phyloP scores from a whole-genome alignment of 106 monocot genomes.

The Dactylorhiza incarnata region DNA sequence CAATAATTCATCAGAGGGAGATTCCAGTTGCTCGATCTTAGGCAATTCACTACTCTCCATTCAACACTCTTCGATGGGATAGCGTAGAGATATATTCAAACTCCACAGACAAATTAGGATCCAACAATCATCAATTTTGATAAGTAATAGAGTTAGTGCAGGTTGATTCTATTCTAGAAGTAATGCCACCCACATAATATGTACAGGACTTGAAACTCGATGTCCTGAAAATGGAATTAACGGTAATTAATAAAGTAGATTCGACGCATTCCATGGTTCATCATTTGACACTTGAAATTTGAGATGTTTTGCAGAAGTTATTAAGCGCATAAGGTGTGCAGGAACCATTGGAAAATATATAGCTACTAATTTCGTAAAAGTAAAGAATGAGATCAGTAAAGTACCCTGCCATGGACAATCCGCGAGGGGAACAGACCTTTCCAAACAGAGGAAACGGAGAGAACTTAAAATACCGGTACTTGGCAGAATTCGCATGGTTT shows the following conservation, averaged over 20 bases:
- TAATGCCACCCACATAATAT: background rate
- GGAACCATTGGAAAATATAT: background rate
- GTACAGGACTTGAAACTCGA: background rate
- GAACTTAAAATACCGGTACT: background rate
- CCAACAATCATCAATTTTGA: background rate
- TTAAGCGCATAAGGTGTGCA: background rate
- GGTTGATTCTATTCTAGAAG: background rate
- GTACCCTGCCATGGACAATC: constrained; percentile 5
- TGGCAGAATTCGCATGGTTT: constrained; percentile 2
- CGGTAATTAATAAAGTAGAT: background rate
- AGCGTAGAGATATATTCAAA: too few relatives aligned
- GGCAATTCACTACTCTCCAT: too few relatives aligned
- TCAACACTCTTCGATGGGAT: too few relatives aligned
- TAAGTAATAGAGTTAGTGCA: background rate
- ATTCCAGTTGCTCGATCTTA: too few relatives aligned
- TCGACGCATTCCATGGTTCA: background rate
- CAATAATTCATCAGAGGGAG: too few relatives aligned
- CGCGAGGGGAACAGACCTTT: background rate
- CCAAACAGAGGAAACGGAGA: background rate
- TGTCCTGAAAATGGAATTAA: background rate
- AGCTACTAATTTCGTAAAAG: background rate
- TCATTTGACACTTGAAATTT: background rate
- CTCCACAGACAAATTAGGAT: too few relatives aligned
- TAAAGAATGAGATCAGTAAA: background rate
- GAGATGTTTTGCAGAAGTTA: background rate